Evolutionary conservation across 2,329 filamentous ascomycete species (phyloP), one percentile per base, ranked within the genome.

Genomic region (Hypoxylon sp.): DNA sequence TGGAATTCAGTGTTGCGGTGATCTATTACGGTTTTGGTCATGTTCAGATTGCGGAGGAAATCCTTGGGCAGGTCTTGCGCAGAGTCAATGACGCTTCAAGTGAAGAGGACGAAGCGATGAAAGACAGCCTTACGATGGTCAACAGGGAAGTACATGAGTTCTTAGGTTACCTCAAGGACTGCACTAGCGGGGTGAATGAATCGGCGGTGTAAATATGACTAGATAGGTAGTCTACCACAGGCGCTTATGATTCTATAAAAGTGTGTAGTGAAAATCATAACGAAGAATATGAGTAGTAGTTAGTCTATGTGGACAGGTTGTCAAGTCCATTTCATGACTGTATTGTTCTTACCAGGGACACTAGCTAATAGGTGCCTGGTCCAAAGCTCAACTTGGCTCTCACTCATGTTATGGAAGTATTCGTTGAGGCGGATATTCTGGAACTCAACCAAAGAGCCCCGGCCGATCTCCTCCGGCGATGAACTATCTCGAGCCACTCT

Each of bases 341-440:
- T 17, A 11, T 70, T 59, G 10, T 70, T 65, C 11, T 42, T 29
- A 0, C 67, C 67, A n/a, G 70, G 70, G 14, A 70, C 59, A 22
- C 8, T 53, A 17, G 54, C 39, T 4, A 66, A 9, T 3, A 71
- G 42, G 14, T 66, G 61, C 3, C 42, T 22, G 2, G 63, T 29
- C 70, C 64, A 70, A 26, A 46, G 29, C 9, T 48, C 39, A 1
- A 22, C 44, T 13, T 65, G 53, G 0, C 0, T 5, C 52, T 58
- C 24, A 2, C 2, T 13, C 64, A 70, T 67, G 2, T 57, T 50
- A 14, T 48, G 10, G 51, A 71, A 71, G 33, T 48, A 66, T 3
- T 24, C 1, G 24, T 67, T 67, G 5, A 54, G 35, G 1, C 22
- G 19, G 9, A 66, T 59, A 1, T 64, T 9, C 3, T 37, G 17